Evolutionary conservation across 345 rosid species (phyloP), one percentile per base, ranked within the genome.

Genomic region (Citrus unshiu): DNA sequence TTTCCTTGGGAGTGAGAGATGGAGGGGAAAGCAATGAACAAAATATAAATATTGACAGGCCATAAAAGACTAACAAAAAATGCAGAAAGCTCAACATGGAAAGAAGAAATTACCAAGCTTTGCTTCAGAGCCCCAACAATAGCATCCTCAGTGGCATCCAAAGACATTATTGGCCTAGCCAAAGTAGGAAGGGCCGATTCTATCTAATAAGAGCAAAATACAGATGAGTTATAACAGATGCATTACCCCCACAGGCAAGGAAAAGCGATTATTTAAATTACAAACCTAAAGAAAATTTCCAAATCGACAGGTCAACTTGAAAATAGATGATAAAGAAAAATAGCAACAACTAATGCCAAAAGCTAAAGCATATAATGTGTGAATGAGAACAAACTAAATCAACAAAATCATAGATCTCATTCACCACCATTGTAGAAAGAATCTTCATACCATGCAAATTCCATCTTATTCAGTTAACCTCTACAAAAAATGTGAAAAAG

Each of bases 91-190:
- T 60, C 21, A 58, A 40, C 6, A 70, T 49, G 73, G 34, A 72
- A 73, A 77, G 72, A 64, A 84, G 64, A 67, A 56, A 64, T 59
- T 91, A 96, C 99, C 98, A 96, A 85, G 84, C 94, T 93, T 85
- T 91, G 98, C 87, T 96, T 96, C 85, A 96, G 80, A 75, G 90
- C 85, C 78, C 97, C 97, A 81, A 92, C 95, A 75, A 93, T 89
- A 74, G 99, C 98, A 90, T 94, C 98, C 86, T 96, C 98, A 77
- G 92, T 90, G 29, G 98, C 98, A 77, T 96, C 97, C 88, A 96
- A 85, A 68, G 99, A 93, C 98, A 96, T 91, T 29, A 96, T 93
- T n/a, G 99, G 99, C 81, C 87, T 88, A 27, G 98, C 86, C 70
- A 96, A 84, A 85, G 92, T 88, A 78, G 98, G 97, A 87, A 96